These are phyloP conservation scores for Pilaira anomala DNA, from an alignment of 192 early-diverging fungal species.

Conservation along the genomic window DNA sequence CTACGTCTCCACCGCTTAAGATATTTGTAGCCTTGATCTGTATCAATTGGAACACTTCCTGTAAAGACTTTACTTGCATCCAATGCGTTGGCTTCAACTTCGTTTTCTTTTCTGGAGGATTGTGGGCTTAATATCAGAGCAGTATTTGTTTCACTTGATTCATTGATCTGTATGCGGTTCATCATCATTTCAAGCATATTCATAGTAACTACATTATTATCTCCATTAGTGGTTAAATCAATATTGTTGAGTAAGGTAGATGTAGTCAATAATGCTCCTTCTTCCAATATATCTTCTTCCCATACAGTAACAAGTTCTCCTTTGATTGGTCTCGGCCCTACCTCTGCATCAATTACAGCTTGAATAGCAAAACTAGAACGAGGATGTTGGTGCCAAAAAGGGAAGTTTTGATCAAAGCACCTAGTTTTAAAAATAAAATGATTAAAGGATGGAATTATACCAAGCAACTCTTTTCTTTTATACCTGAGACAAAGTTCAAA, in stretches of 20 bases:
- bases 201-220: too few relatives aligned
- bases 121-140: too few relatives aligned
- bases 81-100: background rate
- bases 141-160: too few relatives aligned
- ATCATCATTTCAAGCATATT: too few relatives aligned
- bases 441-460: background rate
- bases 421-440: slow-evolving; percentile 30
- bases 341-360: slow-evolving; percentile 60
- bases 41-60: slow-evolving; percentile 38
- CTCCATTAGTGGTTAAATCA: too few relatives aligned
- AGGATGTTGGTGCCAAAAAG: slow-evolving; percentile 71
- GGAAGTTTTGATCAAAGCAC: slow-evolving; percentile 70
- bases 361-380: slow-evolving; percentile 76
- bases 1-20: slow-evolving; percentile 48
- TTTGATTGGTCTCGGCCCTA: slow-evolving; percentile 47
- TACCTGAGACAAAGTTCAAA: slow-evolving; percentile 69
- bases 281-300: slow-evolving; percentile 56
- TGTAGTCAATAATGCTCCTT: background rate
- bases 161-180: too few relatives aligned
- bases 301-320: slow-evolving; percentile 58
- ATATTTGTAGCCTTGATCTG: slow-evolving; percentile 44
- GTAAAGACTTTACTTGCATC: slow-evolving; percentile 32
- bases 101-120: background rate
- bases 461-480: too few relatives aligned
- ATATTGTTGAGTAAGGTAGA: too few relatives aligned